These are phyloP conservation scores for Fagus crenata DNA, from an alignment of 306 rosid genomes.

Conservation along the genomic window DNA sequence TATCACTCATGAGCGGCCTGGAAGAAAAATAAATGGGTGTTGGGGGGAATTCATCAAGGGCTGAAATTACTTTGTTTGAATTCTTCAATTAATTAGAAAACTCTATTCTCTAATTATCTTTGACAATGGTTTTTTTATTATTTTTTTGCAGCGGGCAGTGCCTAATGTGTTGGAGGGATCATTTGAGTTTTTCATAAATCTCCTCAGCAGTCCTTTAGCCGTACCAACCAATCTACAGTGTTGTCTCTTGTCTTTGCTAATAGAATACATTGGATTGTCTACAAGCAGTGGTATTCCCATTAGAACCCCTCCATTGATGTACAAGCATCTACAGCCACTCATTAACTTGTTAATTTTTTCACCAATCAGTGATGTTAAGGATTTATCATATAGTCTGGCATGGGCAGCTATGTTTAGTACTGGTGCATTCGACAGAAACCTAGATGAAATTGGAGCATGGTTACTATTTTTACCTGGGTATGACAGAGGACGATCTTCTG, in stretches of 20 bases:
- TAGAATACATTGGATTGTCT: slow-evolving; percentile 65
- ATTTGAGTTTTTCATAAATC: slow-evolving; percentile 68
- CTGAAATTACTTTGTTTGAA: slow-evolving; percentile 16
- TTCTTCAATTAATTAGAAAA: not conserved
- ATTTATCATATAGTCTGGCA: slow-evolving; percentile 63
- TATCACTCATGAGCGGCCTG: not conserved
- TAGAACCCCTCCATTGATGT: slow-evolving; percentile 69
- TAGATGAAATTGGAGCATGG: slow-evolving; percentile 76
- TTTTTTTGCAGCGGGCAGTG: slow-evolving; percentile 59
- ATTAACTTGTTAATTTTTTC: slow-evolving; percentile 70
- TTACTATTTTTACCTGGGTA: slow-evolving; percentile 75
- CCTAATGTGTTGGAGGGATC: slow-evolving; percentile 65
- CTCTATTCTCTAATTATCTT: slow-evolving; percentile 24
- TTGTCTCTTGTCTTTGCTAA: slow-evolving; percentile 74
- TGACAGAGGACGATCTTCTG: slow-evolving; percentile 40
- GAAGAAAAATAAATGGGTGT: slow-evolving; percentile 4
- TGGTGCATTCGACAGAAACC: slow-evolving; percentile 78
- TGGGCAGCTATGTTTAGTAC: slow-evolving; percentile 85
- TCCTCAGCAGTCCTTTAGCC: slow-evolving; percentile 60
- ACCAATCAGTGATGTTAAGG: slow-evolving; percentile 42
- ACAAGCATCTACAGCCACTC: slow-evolving; percentile 74
- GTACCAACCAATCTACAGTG: slow-evolving; percentile 53
- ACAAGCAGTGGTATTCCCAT: slow-evolving; percentile 56
- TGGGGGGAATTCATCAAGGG: not conserved
- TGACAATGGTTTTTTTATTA: slow-evolving; percentile 23